These are phyloP conservation scores for Melanogaster broomeanus DNA, from an alignment of 768 basidiomycete genomes.

Conservation along the genomic window DNA sequence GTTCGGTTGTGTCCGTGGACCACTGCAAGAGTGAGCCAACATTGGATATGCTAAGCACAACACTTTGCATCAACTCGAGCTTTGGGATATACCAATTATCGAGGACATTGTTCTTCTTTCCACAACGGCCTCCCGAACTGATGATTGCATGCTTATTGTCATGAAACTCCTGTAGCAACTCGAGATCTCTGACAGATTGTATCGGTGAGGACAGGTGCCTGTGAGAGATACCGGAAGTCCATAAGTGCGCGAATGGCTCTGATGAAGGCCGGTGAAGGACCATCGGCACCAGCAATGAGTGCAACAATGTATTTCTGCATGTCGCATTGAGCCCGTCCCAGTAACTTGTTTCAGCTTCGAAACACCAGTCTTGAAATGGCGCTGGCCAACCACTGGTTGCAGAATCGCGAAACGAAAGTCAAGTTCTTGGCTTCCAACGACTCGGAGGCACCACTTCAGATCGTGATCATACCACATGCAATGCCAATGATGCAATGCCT, in stretches of 20 bases:
- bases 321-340: conserved; percentile 39
- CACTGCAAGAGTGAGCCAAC: conserved; percentile 36
- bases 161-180: too few species aligned
- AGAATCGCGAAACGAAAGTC: conserved; percentile 35
- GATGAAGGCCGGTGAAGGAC: too few species aligned
- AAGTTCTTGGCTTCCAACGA: conserved; percentile 34
- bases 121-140: too few species aligned
- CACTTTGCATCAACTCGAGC: conserved; percentile 39
- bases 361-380: conserved; percentile 41
- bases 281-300: conserved; percentile 29
- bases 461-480: conserved; percentile 42
- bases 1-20: conserved; percentile 39
- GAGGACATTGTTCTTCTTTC: conserved; percentile 26
- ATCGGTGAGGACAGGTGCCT: too few species aligned
- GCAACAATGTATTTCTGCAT: conserved; percentile 36
- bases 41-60: conserved; percentile 28
- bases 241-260: too few species aligned
- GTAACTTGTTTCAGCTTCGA: conserved; percentile 43
- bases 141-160: too few species aligned
- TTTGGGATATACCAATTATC: conserved; percentile 44
- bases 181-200: too few species aligned
- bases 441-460: conserved; percentile 38
- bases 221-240: too few species aligned
- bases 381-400: conserved; percentile 35
- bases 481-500: conserved; percentile 42